These are phyloP conservation scores for Epicoccum sorghinum DNA, from an alignment of 2,329 filamentous ascomycete species.

Conservation along the genomic window DNA sequence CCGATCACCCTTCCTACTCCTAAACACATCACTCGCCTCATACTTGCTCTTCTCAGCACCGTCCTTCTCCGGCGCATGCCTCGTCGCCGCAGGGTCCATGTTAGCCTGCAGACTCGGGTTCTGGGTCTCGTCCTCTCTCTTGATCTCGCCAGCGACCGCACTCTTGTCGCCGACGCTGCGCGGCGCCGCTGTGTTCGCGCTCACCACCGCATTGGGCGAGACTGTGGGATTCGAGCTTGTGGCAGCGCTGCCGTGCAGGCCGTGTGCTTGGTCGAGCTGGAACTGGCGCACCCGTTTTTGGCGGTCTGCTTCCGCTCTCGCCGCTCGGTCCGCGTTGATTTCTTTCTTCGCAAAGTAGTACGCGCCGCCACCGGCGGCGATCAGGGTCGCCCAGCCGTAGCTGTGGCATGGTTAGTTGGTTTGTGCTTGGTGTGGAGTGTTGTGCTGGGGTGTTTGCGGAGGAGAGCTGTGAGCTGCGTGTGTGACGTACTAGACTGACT, in stretches of 20 bases:
- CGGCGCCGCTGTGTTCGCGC: constrained; percentile 18
- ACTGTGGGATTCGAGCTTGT: constrained; percentile 15
- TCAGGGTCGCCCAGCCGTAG: constrained; percentile 90
- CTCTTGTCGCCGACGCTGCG: constrained; percentile 15
- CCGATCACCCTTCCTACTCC: constrained; percentile 82
- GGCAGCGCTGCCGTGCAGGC: background rate
- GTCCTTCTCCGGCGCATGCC: constrained; percentile 75
- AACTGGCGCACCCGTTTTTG: constrained; percentile 39
- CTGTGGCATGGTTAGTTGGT: constrained; percentile 53
- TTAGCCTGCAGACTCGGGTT: constrained; percentile 76
- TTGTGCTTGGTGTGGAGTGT: background rate
- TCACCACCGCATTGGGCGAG: constrained; percentile 18
- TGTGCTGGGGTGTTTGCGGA: background rate
- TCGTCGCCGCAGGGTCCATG: constrained; percentile 82
- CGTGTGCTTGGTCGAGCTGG: constrained; percentile 38
- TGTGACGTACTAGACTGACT: constrained; percentile 63
- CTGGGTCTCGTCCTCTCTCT: constrained; percentile 17
- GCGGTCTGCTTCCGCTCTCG: constrained; percentile 63
- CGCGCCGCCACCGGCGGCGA: constrained; percentile 81
- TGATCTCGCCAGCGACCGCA: constrained; percentile 13
- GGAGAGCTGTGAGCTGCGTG: background rate
- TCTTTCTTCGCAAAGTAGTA: constrained; percentile 95
- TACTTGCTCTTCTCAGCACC: constrained; percentile 86
- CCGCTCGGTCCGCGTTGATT: constrained; percentile 89
- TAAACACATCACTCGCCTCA: constrained; percentile 77